phyloP scores from a whole-genome alignment of 2,329 filamentous ascomycete genomes.

The Monilinia fructicola region DNA sequence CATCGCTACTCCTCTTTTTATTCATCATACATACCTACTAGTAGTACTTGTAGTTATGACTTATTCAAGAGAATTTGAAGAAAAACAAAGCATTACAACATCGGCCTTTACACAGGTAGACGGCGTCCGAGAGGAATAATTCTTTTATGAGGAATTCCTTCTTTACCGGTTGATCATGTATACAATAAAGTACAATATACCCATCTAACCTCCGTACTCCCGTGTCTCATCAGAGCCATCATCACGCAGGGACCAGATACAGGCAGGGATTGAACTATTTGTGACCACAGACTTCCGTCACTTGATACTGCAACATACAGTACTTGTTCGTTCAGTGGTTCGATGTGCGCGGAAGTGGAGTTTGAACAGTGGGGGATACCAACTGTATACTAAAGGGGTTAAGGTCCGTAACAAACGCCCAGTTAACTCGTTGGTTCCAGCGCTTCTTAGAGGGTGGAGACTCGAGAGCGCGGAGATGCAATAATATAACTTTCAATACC shows the following conservation, averaged over 20 bases:
- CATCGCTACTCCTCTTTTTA: neutral
- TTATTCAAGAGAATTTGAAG: too few relatives aligned
- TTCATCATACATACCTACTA: neutral
- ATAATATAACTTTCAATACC: constrained; percentile 1
- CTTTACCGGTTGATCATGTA: too few relatives aligned
- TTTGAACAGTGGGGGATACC: too few relatives aligned
- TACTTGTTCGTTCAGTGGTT: neutral
- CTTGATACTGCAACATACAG: neutral
- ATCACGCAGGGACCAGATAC: neutral
- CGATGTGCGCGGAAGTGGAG: neutral
- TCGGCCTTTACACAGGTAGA: too few relatives aligned
- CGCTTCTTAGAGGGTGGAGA: constrained; percentile 7
- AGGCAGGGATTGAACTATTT: neutral
- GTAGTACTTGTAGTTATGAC: too few relatives aligned
- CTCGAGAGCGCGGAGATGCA: neutral
- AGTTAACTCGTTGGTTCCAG: constrained; percentile 6
- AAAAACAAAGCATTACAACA: neutral
- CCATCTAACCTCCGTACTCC: too few relatives aligned
- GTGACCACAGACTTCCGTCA: neutral
- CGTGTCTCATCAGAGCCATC: neutral
- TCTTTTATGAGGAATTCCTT: too few relatives aligned
- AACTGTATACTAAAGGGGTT: too few relatives aligned
- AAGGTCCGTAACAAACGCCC: neutral
- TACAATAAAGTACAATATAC: too few relatives aligned
- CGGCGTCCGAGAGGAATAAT: too few relatives aligned